Conservation (phyloP, 768 basidiomycete species). For the Saitozyma podzolica region DNA sequence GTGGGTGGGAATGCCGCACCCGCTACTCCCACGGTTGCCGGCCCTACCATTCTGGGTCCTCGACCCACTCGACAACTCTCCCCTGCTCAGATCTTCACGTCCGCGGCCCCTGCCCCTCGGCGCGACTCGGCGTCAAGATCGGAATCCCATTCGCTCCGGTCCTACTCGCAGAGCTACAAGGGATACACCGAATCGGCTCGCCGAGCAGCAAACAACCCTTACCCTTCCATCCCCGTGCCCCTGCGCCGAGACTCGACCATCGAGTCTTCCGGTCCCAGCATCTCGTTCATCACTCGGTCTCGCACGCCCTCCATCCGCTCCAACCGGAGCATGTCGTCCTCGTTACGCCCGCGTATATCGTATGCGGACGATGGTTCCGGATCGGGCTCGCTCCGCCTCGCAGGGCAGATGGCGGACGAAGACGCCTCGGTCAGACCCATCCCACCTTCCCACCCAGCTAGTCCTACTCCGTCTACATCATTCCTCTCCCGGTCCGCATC, state of each 20-base stretch:
- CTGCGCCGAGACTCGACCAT: conserved; percentile 18
- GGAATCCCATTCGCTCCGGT: conserved; percentile 27
- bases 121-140: too few relatives aligned
- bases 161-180: conserved; percentile 12
- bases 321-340: conserved; percentile 5
- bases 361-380: conserved; percentile 9
- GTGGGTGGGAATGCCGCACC: too few relatives aligned
- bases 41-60: too few relatives aligned
- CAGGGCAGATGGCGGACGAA: conserved; percentile 66
- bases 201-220: conserved; percentile 43
- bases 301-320: conserved; percentile 19
- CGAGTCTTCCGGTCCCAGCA: conserved; percentile 14
- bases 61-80: too few relatives aligned
- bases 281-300: conserved; percentile 20
- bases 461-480: conserved; percentile 78
- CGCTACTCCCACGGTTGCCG: too few relatives aligned
- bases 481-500: conserved; percentile 19
- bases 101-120: too few relatives aligned
- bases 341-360: conserved; percentile 8
- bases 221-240: conserved; percentile 38
- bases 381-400: background rate
- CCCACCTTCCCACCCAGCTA: conserved; percentile 82
- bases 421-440: conserved; percentile 89
- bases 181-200: conserved; percentile 12
- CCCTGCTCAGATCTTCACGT: too few relatives aligned